Percentiles rank a stretch among this genome's conserved stretches.
phyloP scores from a whole-genome alignment of 345 rosid genomes.

The Gossypium australe region DNA sequence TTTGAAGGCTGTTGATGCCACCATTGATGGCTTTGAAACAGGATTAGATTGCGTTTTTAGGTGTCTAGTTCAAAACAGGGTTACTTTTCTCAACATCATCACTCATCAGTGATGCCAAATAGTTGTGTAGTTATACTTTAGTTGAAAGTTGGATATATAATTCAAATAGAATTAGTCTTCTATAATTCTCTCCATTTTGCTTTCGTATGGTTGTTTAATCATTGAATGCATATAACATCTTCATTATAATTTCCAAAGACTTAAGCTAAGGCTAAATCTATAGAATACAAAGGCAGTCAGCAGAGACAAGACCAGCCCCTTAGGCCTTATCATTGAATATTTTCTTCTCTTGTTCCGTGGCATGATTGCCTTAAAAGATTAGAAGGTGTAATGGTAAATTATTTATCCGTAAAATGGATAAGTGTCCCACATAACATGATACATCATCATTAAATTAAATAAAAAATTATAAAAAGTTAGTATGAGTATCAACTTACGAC shows the following conservation, averaged over 20 bases:
- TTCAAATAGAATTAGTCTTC: background rate
- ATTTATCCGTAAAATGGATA: too few relatives aligned
- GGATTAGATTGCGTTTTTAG: constrained; percentile 40
- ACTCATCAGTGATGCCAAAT: constrained; percentile 15
- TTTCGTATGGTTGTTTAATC: background rate
- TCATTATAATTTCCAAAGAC: background rate
- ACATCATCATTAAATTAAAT: too few relatives aligned
- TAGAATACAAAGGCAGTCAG: background rate
- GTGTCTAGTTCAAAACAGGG: constrained; percentile 45
- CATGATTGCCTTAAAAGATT: too few relatives aligned
- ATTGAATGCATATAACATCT: background rate
- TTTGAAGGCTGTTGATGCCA: constrained; percentile 26
- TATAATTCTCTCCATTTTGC: background rate
- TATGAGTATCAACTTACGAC: too few relatives aligned
- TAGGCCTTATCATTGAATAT: too few relatives aligned
- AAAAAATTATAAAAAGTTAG: too few relatives aligned
- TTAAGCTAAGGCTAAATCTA: background rate
- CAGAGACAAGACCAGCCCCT: background rate
- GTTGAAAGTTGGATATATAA: background rate
- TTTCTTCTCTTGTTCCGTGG: too few relatives aligned
- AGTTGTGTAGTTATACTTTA: background rate
- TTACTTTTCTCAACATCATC: constrained; percentile 46
- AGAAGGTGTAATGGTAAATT: too few relatives aligned
- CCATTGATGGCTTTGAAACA: constrained; percentile 39
- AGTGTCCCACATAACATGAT: too few relatives aligned